A percentile compares a stretch with the other conserved stretches of the same genome.
These are phyloP conservation scores for Exobasidium cylindrosporum DNA, from an alignment of 1,284 basidiomycete species.

Conservation along the genomic window DNA sequence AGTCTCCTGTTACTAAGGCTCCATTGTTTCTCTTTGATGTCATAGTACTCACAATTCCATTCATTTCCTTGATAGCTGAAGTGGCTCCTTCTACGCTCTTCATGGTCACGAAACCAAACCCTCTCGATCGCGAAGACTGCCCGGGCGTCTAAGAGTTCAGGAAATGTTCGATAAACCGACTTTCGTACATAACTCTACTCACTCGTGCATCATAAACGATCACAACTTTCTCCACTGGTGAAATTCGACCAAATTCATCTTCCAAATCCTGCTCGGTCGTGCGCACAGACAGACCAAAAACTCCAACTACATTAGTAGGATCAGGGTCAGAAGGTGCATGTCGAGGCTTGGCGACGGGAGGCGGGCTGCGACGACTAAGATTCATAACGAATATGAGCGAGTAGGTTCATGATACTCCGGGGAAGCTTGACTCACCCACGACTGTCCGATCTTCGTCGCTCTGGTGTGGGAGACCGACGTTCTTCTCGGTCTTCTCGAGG, in stretches of 20 bases:
- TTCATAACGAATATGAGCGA: neutral
- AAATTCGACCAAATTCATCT: constrained; percentile 84
- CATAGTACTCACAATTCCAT: constrained; percentile 73
- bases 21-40: neutral
- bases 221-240: constrained; percentile 81
- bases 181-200: constrained; percentile 18
- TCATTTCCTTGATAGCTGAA: constrained; percentile 82
- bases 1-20: neutral
- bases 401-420: neutral
- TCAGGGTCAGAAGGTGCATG: constrained; percentile 60
- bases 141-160: neutral
- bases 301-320: constrained; percentile 85
- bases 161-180: neutral
- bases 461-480: neutral
- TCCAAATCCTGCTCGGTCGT: constrained; percentile 90
- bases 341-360: constrained; percentile 17
- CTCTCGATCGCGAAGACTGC: constrained; percentile 91
- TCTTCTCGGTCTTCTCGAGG: neutral
- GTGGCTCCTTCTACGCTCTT: constrained; percentile 77
- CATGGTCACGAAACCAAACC: constrained; percentile 98
- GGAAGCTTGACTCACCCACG: neutral
- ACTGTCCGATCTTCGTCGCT: neutral
- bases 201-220: constrained; percentile 99
- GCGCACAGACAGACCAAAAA: constrained; percentile 92
- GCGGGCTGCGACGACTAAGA: neutral